phyloP scores from a whole-genome alignment of 2,329 filamentous ascomycete species.

The Fusarium chaquense region DNA sequence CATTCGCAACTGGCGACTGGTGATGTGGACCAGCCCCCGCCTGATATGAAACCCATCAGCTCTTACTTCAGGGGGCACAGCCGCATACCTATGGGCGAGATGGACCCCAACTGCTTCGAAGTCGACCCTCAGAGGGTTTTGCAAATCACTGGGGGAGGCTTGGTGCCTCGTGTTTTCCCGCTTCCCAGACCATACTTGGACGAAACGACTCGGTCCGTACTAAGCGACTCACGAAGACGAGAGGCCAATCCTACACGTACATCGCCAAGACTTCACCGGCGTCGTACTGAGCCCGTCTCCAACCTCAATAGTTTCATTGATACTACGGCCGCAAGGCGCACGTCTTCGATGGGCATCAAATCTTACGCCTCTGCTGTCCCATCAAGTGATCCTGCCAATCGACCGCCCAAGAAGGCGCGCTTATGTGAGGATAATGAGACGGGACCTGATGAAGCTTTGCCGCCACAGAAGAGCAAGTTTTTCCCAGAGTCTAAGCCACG shows the following conservation, averaged over 20 bases:
- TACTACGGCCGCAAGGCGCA: slow-evolving; percentile 33
- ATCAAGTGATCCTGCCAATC: slow-evolving; percentile 42
- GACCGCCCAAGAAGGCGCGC: slow-evolving; percentile 69
- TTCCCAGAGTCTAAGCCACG: slow-evolving; percentile 56
- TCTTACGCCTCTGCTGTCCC: slow-evolving; percentile 21
- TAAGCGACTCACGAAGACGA: slow-evolving; percentile 24
- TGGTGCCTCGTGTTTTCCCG: slow-evolving; percentile 68
- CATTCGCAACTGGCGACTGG: slow-evolving; percentile 53
- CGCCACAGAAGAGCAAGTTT: slow-evolving; percentile 65
- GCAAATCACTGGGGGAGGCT: slow-evolving; percentile 62
- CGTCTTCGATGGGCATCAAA: slow-evolving; percentile 24
- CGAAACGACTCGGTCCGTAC: slow-evolving; percentile 44
- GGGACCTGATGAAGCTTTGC: slow-evolving; percentile 50
- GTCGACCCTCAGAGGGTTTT: slow-evolving; percentile 63
- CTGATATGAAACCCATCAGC: slow-evolving; percentile 63
- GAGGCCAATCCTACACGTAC: slow-evolving; percentile 44
- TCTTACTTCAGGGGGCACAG: slow-evolving; percentile 65
- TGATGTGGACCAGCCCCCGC: slow-evolving; percentile 44
- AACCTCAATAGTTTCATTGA: slow-evolving; percentile 52
- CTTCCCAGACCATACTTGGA: slow-evolving; percentile 69
- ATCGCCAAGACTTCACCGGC: slow-evolving; percentile 59
- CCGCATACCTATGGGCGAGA: slow-evolving; percentile 70
- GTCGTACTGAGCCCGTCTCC: slow-evolving; percentile 65
- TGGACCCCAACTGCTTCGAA: slow-evolving; percentile 71
- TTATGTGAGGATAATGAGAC: slow-evolving; percentile 64